phyloP scores from a whole-genome alignment of 148 eudicot species.

The Camellia lanceoleosa region DNA sequence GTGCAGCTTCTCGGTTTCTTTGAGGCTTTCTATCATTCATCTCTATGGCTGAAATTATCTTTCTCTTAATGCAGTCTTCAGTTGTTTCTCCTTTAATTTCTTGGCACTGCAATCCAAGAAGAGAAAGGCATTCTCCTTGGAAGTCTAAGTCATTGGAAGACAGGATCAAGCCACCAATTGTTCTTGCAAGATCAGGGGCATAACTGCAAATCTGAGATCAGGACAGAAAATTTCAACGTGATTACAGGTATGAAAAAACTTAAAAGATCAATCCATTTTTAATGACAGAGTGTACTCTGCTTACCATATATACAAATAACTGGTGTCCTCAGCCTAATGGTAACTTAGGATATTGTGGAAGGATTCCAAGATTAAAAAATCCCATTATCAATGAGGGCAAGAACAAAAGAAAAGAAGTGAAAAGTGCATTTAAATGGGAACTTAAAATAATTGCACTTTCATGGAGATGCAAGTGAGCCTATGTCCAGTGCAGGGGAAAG shows the following conservation, averaged over 20 bases:
- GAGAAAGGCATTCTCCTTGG: conserved; percentile 66
- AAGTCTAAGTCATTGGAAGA: conserved; percentile 63
- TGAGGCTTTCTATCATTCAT: conserved; percentile 51
- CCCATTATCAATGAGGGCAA: neutral
- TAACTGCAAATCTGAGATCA: conserved; percentile 60
- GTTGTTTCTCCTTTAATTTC: conserved; percentile 30
- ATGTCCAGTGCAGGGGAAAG: too few relatives aligned
- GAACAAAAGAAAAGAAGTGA: too few relatives aligned
- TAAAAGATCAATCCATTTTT: neutral
- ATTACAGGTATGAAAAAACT: neutral
- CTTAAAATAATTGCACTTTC: too few relatives aligned
- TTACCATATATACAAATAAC: neutral
- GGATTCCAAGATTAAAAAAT: neutral
- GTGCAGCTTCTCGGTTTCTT: conserved; percentile 41
- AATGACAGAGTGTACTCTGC: neutral
- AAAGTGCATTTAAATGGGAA: too few relatives aligned
- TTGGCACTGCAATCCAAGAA: conserved; percentile 58
- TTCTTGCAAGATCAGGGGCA: conserved; percentile 92
- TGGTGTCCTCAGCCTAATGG: neutral
- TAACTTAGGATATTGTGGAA: neutral
- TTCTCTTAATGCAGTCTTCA: conserved; percentile 61
- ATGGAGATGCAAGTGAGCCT: too few relatives aligned
- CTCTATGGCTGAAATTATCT: conserved; percentile 56
- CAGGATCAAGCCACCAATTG: conserved; percentile 68
- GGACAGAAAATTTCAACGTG: neutral